phyloP scores from a whole-genome alignment of 2,329 filamentous ascomycete genomes.

The Epichloe aotearoae region DNA sequence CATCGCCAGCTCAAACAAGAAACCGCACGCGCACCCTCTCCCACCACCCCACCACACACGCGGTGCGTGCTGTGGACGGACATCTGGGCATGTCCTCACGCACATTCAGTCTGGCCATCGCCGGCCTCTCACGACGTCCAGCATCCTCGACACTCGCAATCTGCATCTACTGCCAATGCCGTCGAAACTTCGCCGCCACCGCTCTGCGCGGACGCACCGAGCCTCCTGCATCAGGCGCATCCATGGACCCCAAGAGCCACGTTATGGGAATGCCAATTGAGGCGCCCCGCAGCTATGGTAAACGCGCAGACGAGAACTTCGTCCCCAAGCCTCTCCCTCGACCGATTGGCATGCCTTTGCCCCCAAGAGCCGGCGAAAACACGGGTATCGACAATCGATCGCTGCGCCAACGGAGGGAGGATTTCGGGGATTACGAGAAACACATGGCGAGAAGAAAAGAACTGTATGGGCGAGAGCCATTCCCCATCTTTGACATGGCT shows the following conservation, averaged over 20 bases:
- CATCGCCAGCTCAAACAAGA: background rate
- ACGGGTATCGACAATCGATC: constrained; percentile 59
- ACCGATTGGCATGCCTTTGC: constrained; percentile 68
- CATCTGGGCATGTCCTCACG: constrained; percentile 18
- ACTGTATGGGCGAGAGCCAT: constrained; percentile 39
- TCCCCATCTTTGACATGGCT: background rate
- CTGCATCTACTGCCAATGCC: constrained; percentile 40
- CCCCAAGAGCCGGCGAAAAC: constrained; percentile 70
- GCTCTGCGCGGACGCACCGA: constrained; percentile 18
- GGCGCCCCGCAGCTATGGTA: constrained; percentile 47
- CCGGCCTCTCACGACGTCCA: constrained; percentile 8
- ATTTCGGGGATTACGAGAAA: constrained; percentile 76
- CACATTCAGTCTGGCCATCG: constrained; percentile 18
- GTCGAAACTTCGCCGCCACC: constrained; percentile 33
- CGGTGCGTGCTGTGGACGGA: background rate
- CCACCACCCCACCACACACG: background rate
- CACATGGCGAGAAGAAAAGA: constrained; percentile 64
- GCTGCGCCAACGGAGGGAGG: constrained; percentile 55
- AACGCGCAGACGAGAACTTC: constrained; percentile 37
- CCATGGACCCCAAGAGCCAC: constrained; percentile 24
- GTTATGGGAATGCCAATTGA: constrained; percentile 36
- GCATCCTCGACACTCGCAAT: constrained; percentile 20
- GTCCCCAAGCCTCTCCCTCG: constrained; percentile 47
- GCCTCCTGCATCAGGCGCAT: constrained; percentile 23
- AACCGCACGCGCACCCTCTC: background rate